Conservation (phyloP, 164 flowering plant genomes). For the Euptelea pleiosperma region DNA sequence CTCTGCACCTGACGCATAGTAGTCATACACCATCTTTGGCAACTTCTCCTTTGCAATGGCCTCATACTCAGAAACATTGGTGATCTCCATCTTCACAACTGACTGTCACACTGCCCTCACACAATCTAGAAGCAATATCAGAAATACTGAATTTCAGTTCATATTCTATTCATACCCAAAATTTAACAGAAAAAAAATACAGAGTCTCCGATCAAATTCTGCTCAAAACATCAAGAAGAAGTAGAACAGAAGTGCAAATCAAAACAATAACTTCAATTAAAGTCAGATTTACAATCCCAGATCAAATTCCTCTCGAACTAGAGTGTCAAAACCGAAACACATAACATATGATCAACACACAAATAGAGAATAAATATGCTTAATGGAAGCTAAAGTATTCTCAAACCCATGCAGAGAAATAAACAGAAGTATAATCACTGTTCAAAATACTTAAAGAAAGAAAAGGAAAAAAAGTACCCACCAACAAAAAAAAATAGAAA, state of each 20-base stretch:
- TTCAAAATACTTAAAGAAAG: not conserved
- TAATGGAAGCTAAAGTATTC: not conserved
- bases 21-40: constrained; percentile 88
- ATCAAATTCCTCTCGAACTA: not conserved
- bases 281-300: not conserved
- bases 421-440: not conserved
- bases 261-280: not conserved
- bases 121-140: constrained; percentile 13
- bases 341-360: not conserved
- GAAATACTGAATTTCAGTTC: not conserved
- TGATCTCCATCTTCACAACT: constrained; percentile 57
- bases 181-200: not conserved
- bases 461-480: not conserved
- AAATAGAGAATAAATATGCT: not conserved
- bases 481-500: not conserved
- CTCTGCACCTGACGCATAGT: constrained; percentile 95
- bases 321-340: not conserved
- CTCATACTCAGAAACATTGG: constrained; percentile 75
- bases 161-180: not conserved
- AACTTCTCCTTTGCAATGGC: constrained; percentile 74
- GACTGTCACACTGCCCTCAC: not conserved
- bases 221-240: too few species aligned
- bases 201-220: too few species aligned
- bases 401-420: not conserved
- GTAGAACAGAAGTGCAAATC: not conserved